These are phyloP conservation scores for Coemansia sp. DNA, from an alignment of 192 early-diverging fungal species.

Conservation along the genomic window DNA sequence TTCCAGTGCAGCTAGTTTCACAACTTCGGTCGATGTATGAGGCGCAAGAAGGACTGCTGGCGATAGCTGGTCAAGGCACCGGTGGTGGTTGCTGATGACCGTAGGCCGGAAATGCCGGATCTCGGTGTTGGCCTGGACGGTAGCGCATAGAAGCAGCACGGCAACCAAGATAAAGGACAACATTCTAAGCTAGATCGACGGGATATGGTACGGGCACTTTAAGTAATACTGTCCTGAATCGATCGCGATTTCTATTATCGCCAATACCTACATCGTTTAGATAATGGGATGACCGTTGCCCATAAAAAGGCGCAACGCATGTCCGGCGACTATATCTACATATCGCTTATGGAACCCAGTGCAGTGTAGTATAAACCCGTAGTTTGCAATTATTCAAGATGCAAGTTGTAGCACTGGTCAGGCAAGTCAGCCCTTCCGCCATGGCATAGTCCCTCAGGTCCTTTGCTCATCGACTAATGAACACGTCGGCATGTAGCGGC, in stretches of 20 bases:
- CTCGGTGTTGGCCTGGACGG: constrained; percentile 28
- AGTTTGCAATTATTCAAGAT: constrained; percentile 15
- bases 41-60: constrained; percentile 8
- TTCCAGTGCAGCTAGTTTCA: constrained; percentile 10
- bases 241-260: no score
- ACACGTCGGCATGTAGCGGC: constrained; percentile 55
- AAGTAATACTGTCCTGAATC: no score
- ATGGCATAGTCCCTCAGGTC: not conserved
- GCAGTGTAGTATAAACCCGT: no score
- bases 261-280: no score
- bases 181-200: not conserved
- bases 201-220: no score
- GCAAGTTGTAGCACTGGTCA: constrained; percentile 47
- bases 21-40: constrained; percentile 6
- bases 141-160: not conserved
- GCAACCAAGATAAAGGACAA: not conserved
- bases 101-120: constrained; percentile 29
- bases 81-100: not conserved
- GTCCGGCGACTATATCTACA: no score
- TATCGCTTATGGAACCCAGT: no score
- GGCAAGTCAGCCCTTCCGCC: not conserved
- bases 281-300: no score
- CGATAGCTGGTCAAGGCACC: not conserved
- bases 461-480: not conserved
- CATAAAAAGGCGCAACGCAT: no score